phyloP scores from a whole-genome alignment of 441 rosid genomes.

The Euphorbia celastroides region DNA sequence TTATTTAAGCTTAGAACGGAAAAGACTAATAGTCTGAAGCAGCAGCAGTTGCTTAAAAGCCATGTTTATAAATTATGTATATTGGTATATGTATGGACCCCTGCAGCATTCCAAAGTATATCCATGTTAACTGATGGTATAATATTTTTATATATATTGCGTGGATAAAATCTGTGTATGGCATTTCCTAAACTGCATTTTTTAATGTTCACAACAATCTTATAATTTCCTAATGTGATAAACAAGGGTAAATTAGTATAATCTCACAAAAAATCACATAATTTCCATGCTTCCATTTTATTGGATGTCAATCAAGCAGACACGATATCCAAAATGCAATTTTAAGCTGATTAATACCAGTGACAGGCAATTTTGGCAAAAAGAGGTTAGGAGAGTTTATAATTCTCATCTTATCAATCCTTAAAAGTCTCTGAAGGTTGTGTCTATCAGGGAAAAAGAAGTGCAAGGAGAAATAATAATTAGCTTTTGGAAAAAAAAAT shows the following conservation, averaged over 20 bases:
- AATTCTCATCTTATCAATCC: not conserved
- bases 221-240: not conserved
- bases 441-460: too few species aligned
- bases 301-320: not conserved
- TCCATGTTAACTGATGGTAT: slow-evolving; percentile 29
- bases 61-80: slow-evolving; percentile 43
- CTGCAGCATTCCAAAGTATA: slow-evolving; percentile 29
- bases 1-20: slow-evolving; percentile 17
- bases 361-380: not conserved
- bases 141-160: slow-evolving; percentile 22
- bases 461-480: not conserved
- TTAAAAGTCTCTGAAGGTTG: not conserved
- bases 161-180: slow-evolving; percentile 15
- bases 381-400: not conserved
- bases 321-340: not conserved
- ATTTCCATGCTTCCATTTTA: not conserved
- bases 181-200: not conserved
- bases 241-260: not conserved
- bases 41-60: slow-evolving; percentile 22
- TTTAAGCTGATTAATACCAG: not conserved
- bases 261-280: too few species aligned
- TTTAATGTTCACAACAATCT: not conserved
- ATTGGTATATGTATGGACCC: slow-evolving; percentile 40
- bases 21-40: slow-evolving; percentile 21
- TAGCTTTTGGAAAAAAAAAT: not conserved